Evolutionary conservation across 768 basidiomycete species (phyloP).

Genomic region (Russula compacta): DNA sequence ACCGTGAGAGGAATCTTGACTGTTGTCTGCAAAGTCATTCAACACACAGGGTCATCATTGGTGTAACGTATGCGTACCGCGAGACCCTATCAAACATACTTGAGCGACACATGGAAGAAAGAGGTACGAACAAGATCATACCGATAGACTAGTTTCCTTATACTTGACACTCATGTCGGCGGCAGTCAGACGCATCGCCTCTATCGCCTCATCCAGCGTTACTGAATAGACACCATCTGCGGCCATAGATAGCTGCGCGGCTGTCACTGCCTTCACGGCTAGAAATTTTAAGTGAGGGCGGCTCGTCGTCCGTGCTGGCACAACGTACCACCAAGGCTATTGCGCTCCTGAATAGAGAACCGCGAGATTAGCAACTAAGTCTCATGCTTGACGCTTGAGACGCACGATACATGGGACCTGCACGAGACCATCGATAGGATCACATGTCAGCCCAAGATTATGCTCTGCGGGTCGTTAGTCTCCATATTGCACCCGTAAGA

Average conservation of each 20-base stretch:
- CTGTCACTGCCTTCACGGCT: slow-evolving; percentile 91
- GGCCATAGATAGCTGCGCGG: slow-evolving; percentile 91
- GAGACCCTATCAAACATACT: slow-evolving; percentile 36
- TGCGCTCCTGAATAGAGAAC: slow-evolving; percentile 51
- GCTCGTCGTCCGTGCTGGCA: background rate
- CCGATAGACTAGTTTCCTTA: slow-evolving; percentile 91
- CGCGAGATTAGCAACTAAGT: background rate
- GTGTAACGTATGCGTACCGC: slow-evolving; percentile 36
- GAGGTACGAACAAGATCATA: slow-evolving; percentile 29
- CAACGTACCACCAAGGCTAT: slow-evolving; percentile 67
- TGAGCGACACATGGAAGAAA: background rate
- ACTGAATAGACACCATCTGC: slow-evolving; percentile 82
- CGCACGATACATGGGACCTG: slow-evolving; percentile 93
- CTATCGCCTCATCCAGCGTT: slow-evolving; percentile 89
- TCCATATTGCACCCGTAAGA: background rate
- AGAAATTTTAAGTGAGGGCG: slow-evolving; percentile 5
- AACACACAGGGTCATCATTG: slow-evolving; percentile 10
- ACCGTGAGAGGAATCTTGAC: slow-evolving; percentile 82
- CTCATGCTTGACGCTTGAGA: slow-evolving; percentile 17
- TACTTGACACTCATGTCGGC: slow-evolving; percentile 94
- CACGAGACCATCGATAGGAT: slow-evolving; percentile 87
- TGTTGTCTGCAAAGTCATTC: slow-evolving; percentile 38
- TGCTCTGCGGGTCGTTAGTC: slow-evolving; percentile 45
- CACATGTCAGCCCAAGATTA: slow-evolving; percentile 84
- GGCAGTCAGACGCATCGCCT: slow-evolving; percentile 89